Evolutionary conservation across 2,329 filamentous ascomycete genomes (phyloP), one percentile per base, ranked within the genome.

Genomic region (Trichocomaceae sp.): DNA sequence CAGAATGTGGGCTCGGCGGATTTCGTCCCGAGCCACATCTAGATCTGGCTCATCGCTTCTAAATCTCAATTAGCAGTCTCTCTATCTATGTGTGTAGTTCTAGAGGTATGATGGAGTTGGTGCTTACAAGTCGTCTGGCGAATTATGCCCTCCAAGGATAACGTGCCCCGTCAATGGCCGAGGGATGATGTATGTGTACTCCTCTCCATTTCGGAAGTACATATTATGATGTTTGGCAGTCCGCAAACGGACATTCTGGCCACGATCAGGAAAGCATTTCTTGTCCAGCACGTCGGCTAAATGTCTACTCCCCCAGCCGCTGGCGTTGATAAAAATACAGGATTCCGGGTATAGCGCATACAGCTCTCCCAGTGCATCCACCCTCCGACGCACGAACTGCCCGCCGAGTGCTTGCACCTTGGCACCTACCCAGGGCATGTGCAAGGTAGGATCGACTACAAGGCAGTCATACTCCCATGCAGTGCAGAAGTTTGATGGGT

Each of bases 121-220:
- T 3, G 57, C 64, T 54, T 56, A 71, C 69, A 70, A 54, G 17
- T 64, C 64, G 19, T 64, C 66, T 47, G 60, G 58, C 49, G 72
- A 65, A 42, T 70, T 71, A 45, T 70, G 66, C 1, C 69, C 69
- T 13, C 69, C 69, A 5, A 72, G 50, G 0, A 72, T 61, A 3
- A 72, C 61, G 3, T 67, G 69, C 2, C 62, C 55, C 1, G 69
- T 68, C 9, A 64, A 44, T 2, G 69, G 67, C 15, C 69, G 66
- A 20, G 69, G 69, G 12, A 72, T 71, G 23, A 72, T 61, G 57
- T 72, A 72, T 20, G 69, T 72, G 48, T 72, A 72, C 55, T 72
- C 68, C 37, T 64, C 60, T 29, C 69, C 69, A 50, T 69, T 69
- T 1, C 68, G 66, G 41, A 72, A 70, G 57, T 69, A 68, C 60